Base-by-base conservation (phyloP, 2,329 filamentous ascomycete genomes). In the Zymoseptoria crescenta region DNA sequence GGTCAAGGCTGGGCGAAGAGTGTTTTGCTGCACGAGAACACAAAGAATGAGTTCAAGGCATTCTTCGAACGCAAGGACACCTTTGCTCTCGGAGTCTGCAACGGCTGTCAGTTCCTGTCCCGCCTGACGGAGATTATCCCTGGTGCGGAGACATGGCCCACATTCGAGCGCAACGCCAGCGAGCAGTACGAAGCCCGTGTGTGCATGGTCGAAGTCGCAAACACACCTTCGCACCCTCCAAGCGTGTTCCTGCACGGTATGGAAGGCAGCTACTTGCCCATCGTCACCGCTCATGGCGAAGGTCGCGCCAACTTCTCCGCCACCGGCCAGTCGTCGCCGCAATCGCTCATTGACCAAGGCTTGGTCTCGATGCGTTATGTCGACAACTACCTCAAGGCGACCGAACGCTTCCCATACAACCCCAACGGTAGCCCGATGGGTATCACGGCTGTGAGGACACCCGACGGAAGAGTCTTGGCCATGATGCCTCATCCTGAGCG, bases 1-100 rank as follows among this genome's bases (percentile, higher is more conserved):
- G 94, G 94, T 56, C 88, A 93, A 69, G 94, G 94, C 50, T 99
- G 94, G 94, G 91, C 94, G 4, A 92, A 95, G 76, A 93, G 89
- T 1, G 91, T 97, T 48, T 82, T 97, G 19, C 83, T 95, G 73
- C 91, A 97, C 75, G 83, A 82, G 24, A 78, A 87, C 59, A 87
- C 87, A 49, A 85, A 91, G 49, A 80, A 81, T 59, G 88, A 93
- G 67, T 96, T 97, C 76, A 79, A 87, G 68, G 75, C 79, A 54
- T 97, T 96, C 82, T 97, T 97, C 77, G 82, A 86, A 65, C 85
- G 94, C 29, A 83, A 86, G 4, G 91, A 96, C 72, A 97, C 94
- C 0, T 97, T 99, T 74, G 81, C 91, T 0, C 82, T 99, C 0
- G 94, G 94, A 67, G 91, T 97, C 35, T 97, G 94, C 82, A 99